Evolutionary conservation across 768 basidiomycete genomes (phyloP).

Genomic region (Serendipita sp.): DNA sequence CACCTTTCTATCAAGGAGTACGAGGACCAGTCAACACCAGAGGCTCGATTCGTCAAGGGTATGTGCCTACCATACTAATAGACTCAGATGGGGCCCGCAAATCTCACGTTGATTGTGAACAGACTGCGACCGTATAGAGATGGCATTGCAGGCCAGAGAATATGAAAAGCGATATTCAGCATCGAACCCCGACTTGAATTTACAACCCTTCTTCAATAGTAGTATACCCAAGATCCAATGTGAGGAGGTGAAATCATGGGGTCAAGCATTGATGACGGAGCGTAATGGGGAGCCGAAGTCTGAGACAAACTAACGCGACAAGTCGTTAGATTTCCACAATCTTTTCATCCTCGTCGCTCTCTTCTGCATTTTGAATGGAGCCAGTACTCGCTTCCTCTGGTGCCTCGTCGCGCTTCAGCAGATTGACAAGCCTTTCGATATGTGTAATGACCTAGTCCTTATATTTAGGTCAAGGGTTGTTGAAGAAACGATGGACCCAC

Average conservation of each 20-base stretch:
- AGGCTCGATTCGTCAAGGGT: conserved; percentile 83
- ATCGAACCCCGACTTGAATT: conserved; percentile 18
- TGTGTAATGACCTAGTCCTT: conserved; percentile 31
- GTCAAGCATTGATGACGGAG: conserved; percentile 36
- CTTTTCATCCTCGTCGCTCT: conserved; percentile 49
- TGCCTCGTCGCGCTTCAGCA: conserved; percentile 70
- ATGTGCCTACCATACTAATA: neutral
- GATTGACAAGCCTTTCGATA: conserved; percentile 72
- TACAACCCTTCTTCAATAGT: conserved; percentile 70
- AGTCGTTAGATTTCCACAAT: conserved; percentile 54
- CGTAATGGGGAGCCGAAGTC: conserved; percentile 23
- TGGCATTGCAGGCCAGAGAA: conserved; percentile 72
- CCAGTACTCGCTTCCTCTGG: conserved; percentile 25
- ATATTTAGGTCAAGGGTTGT: neutral
- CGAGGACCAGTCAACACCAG: conserved; percentile 52
- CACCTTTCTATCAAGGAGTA: conserved; percentile 46
- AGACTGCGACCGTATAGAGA: conserved; percentile 81
- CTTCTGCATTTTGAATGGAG: conserved; percentile 10
- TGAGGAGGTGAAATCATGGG: conserved; percentile 62
- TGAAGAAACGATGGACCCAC: conserved; percentile 25
- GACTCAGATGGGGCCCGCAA: no score
- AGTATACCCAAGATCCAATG: conserved; percentile 60
- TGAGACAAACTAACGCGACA: no score
- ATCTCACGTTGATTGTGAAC: neutral
- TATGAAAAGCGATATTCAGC: conserved; percentile 43